Evolutionary conservation across 75 land plant genomes (phyloP).

Genomic region (Sequoia sempervirens): DNA sequence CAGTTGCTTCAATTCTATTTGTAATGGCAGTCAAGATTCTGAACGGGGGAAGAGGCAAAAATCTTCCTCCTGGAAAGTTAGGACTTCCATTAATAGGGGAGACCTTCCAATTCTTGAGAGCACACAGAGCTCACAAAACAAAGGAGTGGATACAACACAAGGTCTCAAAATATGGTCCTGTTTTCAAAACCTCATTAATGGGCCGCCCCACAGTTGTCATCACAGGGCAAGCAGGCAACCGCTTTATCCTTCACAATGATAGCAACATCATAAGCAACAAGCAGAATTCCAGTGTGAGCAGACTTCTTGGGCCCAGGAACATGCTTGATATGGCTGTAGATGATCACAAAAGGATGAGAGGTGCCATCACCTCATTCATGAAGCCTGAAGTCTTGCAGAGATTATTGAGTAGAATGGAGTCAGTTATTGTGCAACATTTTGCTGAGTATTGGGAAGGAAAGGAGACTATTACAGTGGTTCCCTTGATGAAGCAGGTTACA

Average conservation of each 20-base stretch:
- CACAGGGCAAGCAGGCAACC: constrained; percentile 52
- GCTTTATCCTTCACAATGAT: constrained; percentile 32
- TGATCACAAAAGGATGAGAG: constrained; percentile 37
- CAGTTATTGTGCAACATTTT: constrained; percentile 22
- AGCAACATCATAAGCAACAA: constrained; percentile 14
- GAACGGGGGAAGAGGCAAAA: constrained; percentile 3
- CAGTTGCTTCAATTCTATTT: constrained; percentile 10
- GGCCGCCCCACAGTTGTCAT: constrained; percentile 38
- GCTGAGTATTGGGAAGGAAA: constrained; percentile 23
- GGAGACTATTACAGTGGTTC: constrained; percentile 16
- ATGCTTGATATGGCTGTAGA: constrained; percentile 26
- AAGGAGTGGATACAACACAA: constrained; percentile 33
- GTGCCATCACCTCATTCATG: constrained; percentile 32
- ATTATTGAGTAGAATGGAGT: constrained; percentile 27
- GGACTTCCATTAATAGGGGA: constrained; percentile 57
- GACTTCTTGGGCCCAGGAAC: constrained; percentile 21
- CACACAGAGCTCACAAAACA: constrained; percentile 23
- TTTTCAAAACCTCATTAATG: constrained; percentile 49
- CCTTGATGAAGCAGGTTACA: constrained; percentile 29
- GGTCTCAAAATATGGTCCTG: constrained; percentile 28
- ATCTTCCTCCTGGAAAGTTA: constrained; percentile 47
- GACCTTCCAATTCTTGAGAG: constrained; percentile 26
- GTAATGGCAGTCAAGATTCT: background rate
- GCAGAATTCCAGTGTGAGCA: constrained; percentile 19
- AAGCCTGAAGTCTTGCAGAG: constrained; percentile 42